A percentile compares a stretch with the other conserved stretches of the same genome.
Conservation (phyloP, 164 flowering plant species). For the Aristolochia fimbriata region DNA sequence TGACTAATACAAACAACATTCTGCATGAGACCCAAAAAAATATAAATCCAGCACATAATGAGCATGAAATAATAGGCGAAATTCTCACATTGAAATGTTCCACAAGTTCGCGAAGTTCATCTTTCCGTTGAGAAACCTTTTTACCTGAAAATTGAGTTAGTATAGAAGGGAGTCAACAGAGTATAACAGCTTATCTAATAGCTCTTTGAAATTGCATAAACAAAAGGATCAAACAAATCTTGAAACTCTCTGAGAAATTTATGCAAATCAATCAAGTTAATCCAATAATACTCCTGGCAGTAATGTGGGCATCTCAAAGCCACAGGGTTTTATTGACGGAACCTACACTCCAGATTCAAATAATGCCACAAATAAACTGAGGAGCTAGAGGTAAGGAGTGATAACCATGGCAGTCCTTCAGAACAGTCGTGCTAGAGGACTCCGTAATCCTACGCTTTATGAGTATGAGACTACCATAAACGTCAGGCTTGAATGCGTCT, state of each 20-base stretch:
- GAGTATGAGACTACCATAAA: conserved; percentile 61
- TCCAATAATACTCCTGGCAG: too few relatives aligned
- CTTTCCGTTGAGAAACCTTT: conserved; percentile 52
- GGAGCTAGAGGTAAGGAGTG: conserved; percentile 44
- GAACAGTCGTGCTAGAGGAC: conserved; percentile 42
- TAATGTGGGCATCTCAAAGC: too few relatives aligned
- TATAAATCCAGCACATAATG: neutral
- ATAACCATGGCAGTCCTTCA: conserved; percentile 89
- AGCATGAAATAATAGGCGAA: conserved; percentile 1
- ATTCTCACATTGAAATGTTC: conserved; percentile 87
- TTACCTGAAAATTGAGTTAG: conserved; percentile 36
- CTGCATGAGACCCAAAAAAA: too few relatives aligned
- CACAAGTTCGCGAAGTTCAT: conserved; percentile 66
- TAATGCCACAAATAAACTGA: neutral
- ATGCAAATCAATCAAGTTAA: too few relatives aligned
- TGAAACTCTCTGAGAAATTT: too few relatives aligned
- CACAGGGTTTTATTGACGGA: too few relatives aligned
- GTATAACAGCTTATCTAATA: too few relatives aligned
- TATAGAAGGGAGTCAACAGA: too few relatives aligned
- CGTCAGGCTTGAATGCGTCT: conserved; percentile 83
- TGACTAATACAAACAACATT: too few relatives aligned
- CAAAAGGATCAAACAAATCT: too few relatives aligned
- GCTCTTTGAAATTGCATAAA: too few relatives aligned
- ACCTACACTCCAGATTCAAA: too few relatives aligned
- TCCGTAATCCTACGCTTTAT: conserved; percentile 69